Percentiles rank a stretch among this genome's conserved stretches.
Evolutionary conservation across 1,284 basidiomycete genomes (phyloP).

Genomic region (Apiotrichum porosum): DNA sequence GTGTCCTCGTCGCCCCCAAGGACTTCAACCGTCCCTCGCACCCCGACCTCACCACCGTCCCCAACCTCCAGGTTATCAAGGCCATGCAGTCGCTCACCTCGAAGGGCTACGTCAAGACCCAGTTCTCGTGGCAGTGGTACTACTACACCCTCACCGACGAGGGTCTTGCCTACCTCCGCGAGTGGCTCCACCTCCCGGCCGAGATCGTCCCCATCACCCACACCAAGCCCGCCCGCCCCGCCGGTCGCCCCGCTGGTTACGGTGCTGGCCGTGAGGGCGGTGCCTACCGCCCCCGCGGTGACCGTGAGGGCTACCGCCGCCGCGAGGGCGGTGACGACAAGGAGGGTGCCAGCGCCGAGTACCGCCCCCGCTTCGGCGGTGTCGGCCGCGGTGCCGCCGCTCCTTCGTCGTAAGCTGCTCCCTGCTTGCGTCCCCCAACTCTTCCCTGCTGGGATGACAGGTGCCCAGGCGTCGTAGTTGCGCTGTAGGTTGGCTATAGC

Average conservation of each 20-base stretch:
- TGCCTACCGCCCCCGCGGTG: slow-evolving; percentile 73
- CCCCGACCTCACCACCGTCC: slow-evolving; percentile 85
- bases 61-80: slow-evolving; percentile 99
- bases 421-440: no score
- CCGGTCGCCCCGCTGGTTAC: slow-evolving; percentile 61
- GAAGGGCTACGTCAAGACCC: slow-evolving; percentile 93
- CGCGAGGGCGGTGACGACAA: slow-evolving; percentile 56
- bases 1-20: slow-evolving; percentile 98
- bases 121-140: slow-evolving; percentile 94
- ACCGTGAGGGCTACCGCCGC: slow-evolving; percentile 73
- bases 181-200: slow-evolving; percentile 85
- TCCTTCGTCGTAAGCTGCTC: slow-evolving; percentile 45
- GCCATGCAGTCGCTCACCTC: slow-evolving; percentile 97
- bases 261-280: slow-evolving; percentile 55
- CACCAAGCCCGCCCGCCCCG: slow-evolving; percentile 80
- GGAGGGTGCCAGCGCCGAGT: slow-evolving; percentile 71
- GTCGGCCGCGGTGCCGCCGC: slow-evolving; percentile 76
- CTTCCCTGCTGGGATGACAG: slow-evolving; percentile 27
- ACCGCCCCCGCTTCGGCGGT: slow-evolving; percentile 75
- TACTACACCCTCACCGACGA: slow-evolving; percentile 93
- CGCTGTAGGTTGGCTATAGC: slow-evolving; percentile 1
- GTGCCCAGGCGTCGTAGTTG: slow-evolving; percentile 8
- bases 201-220: slow-evolving; percentile 94
- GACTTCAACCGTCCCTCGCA: slow-evolving; percentile 97
- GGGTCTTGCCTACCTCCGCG: slow-evolving; percentile 90